Conservation (phyloP, 805 yeast species). For the Cyberlindnera nakhonratchasimensis region DNA sequence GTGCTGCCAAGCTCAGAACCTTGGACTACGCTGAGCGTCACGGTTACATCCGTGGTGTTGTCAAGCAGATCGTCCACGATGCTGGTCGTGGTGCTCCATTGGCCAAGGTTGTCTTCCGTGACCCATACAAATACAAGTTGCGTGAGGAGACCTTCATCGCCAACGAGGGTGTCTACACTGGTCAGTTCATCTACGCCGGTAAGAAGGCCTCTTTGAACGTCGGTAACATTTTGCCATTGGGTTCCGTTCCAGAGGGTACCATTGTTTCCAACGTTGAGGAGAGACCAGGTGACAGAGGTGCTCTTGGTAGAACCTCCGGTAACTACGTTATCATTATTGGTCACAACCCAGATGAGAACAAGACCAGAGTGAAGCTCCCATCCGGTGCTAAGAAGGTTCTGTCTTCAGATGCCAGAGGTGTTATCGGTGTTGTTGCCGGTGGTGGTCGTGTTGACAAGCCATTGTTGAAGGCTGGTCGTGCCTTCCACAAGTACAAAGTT, state of each 20-base stretch:
- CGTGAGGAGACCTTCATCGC: slow-evolving; percentile 99
- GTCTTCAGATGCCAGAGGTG: slow-evolving; percentile 97
- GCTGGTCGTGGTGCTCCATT: slow-evolving; percentile 99
- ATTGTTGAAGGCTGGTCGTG: slow-evolving; percentile 99
- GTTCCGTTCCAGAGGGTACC: slow-evolving; percentile 99
- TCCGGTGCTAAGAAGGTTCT: slow-evolving; percentile 98
- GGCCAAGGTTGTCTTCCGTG: slow-evolving; percentile 98
- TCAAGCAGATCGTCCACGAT: slow-evolving; percentile 97
- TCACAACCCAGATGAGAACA: slow-evolving; percentile 98
- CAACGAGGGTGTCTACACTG: slow-evolving; percentile 99
- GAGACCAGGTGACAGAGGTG: slow-evolving; percentile 99
- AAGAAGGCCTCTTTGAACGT: slow-evolving; percentile 95
- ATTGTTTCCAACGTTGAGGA: slow-evolving; percentile 97
- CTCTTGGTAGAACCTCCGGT: slow-evolving; percentile 99
- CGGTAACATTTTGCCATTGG: slow-evolving; percentile 96
- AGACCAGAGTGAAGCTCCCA: slow-evolving; percentile 99
- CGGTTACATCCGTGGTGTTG: slow-evolving; percentile 99
- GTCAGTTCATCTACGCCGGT: slow-evolving; percentile 99
- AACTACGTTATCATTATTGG: slow-evolving; percentile 98
- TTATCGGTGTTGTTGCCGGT: slow-evolving; percentile 99
- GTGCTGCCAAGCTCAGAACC: slow-evolving; percentile 99
- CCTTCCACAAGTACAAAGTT: slow-evolving; percentile 98
- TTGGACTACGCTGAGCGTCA: slow-evolving; percentile 99
- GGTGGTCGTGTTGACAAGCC: slow-evolving; percentile 99
- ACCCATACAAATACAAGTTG: slow-evolving; percentile 97